phyloP scores from a whole-genome alignment of 1,139 yeast genomes.

The Dujonia santamariae region DNA sequence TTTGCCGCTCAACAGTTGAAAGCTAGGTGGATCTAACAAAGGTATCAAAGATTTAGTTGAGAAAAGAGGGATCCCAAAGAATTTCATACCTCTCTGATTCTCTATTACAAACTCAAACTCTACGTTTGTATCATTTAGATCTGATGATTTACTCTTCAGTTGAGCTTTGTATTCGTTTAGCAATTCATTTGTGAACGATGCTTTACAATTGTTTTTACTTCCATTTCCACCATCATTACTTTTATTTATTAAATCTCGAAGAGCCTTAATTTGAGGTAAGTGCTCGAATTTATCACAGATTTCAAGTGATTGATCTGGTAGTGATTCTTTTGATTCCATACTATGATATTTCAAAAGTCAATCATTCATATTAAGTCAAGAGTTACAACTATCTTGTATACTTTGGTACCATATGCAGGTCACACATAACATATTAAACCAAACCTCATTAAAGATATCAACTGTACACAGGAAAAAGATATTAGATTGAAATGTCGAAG shows the following conservation, averaged over 20 bases:
- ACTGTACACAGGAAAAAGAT: no score
- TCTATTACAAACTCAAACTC: slow-evolving; percentile 50
- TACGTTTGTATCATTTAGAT: slow-evolving; percentile 8
- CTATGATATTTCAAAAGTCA: no score
- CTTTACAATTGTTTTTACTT: neutral
- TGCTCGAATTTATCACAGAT: slow-evolving; percentile 9
- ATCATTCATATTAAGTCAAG: no score
- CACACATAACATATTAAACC: no score
- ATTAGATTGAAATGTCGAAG: no score
- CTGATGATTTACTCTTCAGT: slow-evolving; percentile 7
- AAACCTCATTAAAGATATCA: no score
- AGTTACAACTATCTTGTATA: no score
- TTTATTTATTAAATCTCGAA: slow-evolving; percentile 6
- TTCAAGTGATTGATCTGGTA: no score
- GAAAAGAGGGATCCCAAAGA: slow-evolving; percentile 64
- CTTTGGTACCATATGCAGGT: no score
- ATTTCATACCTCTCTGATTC: slow-evolving; percentile 66
- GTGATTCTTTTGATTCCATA: no score
- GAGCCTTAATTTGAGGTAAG: slow-evolving; percentile 11
- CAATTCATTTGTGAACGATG: slow-evolving; percentile 2
- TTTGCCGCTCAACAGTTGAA: slow-evolving; percentile 31
- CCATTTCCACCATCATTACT: slow-evolving; percentile 1
- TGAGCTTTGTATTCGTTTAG: neutral
- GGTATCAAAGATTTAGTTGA: slow-evolving; percentile 56
- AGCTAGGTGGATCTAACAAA: slow-evolving; percentile 54